A percentile compares a stretch with the other conserved stretches of the same genome.
These are phyloP conservation scores for Triangularia verruculosa DNA, from an alignment of 2,329 filamentous ascomycete species.

Conservation along the genomic window DNA sequence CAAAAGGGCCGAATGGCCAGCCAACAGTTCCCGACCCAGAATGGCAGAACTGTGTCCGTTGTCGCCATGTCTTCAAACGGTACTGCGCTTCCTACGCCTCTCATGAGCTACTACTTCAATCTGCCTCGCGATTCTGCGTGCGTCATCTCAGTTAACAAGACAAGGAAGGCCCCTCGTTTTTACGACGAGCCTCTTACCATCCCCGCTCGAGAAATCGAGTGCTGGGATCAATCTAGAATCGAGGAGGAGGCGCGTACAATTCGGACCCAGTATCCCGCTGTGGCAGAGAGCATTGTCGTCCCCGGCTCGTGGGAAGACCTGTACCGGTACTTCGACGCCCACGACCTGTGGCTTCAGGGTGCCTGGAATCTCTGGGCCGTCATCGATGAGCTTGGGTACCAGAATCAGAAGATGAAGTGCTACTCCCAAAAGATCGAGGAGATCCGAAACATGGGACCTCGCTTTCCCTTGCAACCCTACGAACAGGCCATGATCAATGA, in stretches of 20 bases:
- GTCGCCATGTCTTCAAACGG: not conserved
- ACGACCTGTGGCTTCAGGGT: constrained; percentile 47
- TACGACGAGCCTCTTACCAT: not conserved
- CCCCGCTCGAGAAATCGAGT: not conserved
- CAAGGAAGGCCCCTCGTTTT: constrained; percentile 6
- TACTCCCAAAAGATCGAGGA: not conserved
- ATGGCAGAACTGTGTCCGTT: not conserved
- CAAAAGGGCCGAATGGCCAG: not conserved
- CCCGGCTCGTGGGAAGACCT: constrained; percentile 36
- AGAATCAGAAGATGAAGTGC: constrained; percentile 12
- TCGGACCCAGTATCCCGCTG: constrained; percentile 12
- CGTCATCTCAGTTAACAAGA: constrained; percentile 16
- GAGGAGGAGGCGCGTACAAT: constrained; percentile 28
- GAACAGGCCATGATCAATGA: not conserved
- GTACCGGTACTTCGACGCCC: constrained; percentile 47
- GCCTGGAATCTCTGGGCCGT: constrained; percentile 49
- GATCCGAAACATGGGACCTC: not conserved
- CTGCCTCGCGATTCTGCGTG: constrained; percentile 30
- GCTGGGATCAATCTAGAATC: constrained; percentile 24
- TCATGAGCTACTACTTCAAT: constrained; percentile 38
- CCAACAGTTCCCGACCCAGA: not conserved
- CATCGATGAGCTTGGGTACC: constrained; percentile 15
- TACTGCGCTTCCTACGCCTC: constrained; percentile 6
- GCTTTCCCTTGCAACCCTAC: constrained; percentile 7
- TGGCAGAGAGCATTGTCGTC: constrained; percentile 31